Conservation (phyloP, 768 basidiomycete species). For the Terana coerulea region DNA sequence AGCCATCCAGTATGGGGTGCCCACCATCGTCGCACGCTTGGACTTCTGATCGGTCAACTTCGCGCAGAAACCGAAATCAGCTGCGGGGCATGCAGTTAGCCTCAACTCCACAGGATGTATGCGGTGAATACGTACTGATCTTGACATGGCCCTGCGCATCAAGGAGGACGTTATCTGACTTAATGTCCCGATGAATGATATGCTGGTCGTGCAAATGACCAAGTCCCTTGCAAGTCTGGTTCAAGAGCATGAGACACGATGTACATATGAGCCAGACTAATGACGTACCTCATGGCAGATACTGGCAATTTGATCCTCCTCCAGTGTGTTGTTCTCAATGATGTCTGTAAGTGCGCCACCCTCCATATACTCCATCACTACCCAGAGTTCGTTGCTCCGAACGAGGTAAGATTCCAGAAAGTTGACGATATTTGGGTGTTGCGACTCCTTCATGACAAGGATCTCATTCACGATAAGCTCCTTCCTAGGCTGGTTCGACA, state of each 20-base stretch:
- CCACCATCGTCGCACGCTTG: conserved; percentile 98
- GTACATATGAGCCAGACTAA: not conserved
- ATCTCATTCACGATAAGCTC: conserved; percentile 98
- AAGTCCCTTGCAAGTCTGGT: conserved; percentile 90
- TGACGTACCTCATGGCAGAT: conserved; percentile 82
- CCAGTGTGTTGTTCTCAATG: conserved; percentile 93
- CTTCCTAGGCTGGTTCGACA: conserved; percentile 91
- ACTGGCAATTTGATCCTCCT: conserved; percentile 92
- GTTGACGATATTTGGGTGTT: conserved; percentile 97
- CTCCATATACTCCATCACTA: conserved; percentile 99
- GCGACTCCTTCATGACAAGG: conserved; percentile 97
- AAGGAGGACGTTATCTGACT: conserved; percentile 92
- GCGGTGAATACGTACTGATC: conserved; percentile 71
- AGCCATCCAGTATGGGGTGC: conserved; percentile 98
- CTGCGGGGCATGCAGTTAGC: conserved; percentile 35
- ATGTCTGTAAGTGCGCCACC: conserved; percentile 96
- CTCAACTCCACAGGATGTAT: conserved; percentile 4
- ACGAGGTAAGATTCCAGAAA: conserved; percentile 90
- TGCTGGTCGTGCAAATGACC: conserved; percentile 90
- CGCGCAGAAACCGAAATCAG: conserved; percentile 96
- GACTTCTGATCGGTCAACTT: conserved; percentile 96
- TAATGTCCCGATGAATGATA: conserved; percentile 97
- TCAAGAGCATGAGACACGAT: conserved; percentile 6
- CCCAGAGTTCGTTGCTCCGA: conserved; percentile 88
- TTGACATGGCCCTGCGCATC: conserved; percentile 93